Conservation (phyloP, 208 protist genomes). For the Acanthamoeba lenticulata region DNA sequence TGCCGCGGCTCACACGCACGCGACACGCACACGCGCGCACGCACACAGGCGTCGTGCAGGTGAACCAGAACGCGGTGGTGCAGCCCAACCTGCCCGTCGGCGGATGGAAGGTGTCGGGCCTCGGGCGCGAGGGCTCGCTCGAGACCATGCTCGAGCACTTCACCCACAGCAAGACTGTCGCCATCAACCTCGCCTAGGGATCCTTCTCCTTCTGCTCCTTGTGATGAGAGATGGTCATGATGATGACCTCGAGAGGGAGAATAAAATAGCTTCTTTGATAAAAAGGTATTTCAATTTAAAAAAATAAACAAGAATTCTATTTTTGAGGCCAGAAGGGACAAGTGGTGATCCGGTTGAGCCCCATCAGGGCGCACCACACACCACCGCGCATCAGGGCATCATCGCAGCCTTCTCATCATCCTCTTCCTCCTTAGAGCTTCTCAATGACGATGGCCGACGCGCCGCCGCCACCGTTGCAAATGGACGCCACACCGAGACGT, state of each 20-base stretch:
- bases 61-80: constrained; percentile 45
- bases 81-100: constrained; percentile 19
- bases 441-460: constrained; percentile 92
- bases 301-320: too few species aligned
- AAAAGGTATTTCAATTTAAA: too few species aligned
- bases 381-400: background rate
- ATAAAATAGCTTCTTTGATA: too few species aligned
- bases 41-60: background rate
- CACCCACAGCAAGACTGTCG: constrained; percentile 45
- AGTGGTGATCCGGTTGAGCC: too few species aligned
- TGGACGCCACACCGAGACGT: constrained; percentile 88
- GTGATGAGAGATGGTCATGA: too few species aligned
- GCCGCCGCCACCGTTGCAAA: constrained; percentile 96
- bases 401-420: background rate
- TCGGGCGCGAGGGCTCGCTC: constrained; percentile 2
- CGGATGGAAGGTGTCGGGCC: constrained; percentile 37
- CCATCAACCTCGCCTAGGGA: background rate
- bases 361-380: too few species aligned
- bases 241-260: too few species aligned
- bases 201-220: too few species aligned
- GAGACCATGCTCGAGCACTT: background rate
- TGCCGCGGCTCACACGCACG: too few species aligned
- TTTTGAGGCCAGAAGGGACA: too few species aligned
- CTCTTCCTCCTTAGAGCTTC: background rate
- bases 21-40: too few species aligned